These are phyloP conservation scores for Protea cynaroides DNA, from an alignment of 164 flowering plant species.

Conservation along the genomic window DNA sequence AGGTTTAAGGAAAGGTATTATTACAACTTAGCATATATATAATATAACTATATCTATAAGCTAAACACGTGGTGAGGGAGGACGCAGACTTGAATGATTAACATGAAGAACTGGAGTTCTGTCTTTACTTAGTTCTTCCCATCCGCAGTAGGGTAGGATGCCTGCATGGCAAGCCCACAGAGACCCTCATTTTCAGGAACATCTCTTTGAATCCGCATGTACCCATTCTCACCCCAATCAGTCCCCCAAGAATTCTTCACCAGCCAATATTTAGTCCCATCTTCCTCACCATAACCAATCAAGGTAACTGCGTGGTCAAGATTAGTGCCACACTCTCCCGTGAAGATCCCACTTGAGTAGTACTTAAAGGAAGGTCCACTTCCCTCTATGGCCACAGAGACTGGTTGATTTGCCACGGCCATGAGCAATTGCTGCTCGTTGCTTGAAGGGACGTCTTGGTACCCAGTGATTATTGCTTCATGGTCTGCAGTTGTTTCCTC, in stretches of 20 bases:
- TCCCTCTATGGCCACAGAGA: constrained; percentile 26
- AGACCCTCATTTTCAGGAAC: constrained; percentile 15
- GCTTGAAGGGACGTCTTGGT: constrained; percentile 20
- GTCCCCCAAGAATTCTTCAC: constrained; percentile 32
- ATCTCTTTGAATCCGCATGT: constrained; percentile 21
- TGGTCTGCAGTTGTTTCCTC: neutral
- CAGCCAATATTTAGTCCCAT: constrained; percentile 29
- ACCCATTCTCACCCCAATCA: constrained; percentile 26
- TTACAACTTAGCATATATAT: no score
- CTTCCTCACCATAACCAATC: constrained; percentile 17
- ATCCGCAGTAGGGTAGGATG: constrained; percentile 22
- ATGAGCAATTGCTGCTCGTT: constrained; percentile 12
- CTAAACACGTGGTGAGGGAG: no score
- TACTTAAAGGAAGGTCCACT: constrained; percentile 14
- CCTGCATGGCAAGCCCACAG: constrained; percentile 23
- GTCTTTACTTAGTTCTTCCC: no score
- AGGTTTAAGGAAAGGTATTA: no score
- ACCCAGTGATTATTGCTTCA: constrained; percentile 17
- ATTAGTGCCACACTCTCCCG: constrained; percentile 16
- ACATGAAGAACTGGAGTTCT: no score
- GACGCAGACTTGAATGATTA: no score
- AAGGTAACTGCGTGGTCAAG: constrained; percentile 25
- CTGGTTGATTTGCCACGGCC: constrained; percentile 26
- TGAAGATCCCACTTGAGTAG: constrained; percentile 23
- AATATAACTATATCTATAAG: no score